phyloP scores from a whole-genome alignment of 2,329 filamentous ascomycete genomes.

The Teratosphaeria zuluensis region DNA sequence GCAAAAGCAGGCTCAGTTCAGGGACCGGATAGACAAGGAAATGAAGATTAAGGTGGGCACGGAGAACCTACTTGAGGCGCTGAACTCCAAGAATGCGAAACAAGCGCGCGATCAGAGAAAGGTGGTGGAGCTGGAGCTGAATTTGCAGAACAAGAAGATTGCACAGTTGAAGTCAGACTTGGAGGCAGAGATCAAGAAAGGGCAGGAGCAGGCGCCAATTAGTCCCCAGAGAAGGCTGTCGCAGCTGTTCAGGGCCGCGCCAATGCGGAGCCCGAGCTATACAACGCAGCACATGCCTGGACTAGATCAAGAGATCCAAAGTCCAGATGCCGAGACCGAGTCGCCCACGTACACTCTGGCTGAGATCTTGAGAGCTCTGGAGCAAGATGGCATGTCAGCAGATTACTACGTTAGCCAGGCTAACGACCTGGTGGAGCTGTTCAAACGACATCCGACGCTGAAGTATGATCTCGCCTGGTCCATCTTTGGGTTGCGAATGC shows the following conservation, averaged over 20 bases:
- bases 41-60: slow-evolving; percentile 97
- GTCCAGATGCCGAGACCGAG: slow-evolving; percentile 40
- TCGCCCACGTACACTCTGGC: slow-evolving; percentile 86
- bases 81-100: slow-evolving; percentile 91
- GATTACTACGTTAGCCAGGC: slow-evolving; percentile 93
- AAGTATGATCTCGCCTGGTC: slow-evolving; percentile 98
- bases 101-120: slow-evolving; percentile 64
- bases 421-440: slow-evolving; percentile 90
- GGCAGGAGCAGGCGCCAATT: slow-evolving; percentile 43
- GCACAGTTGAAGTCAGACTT: slow-evolving; percentile 50
- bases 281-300: slow-evolving; percentile 10
- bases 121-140: slow-evolving; percentile 70
- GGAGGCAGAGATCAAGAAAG: slow-evolving; percentile 50
- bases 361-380: slow-evolving; percentile 82
- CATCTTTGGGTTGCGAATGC: slow-evolving; percentile 85
- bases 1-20: slow-evolving; percentile 63
- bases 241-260: slow-evolving; percentile 47
- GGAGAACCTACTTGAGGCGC: slow-evolving; percentile 91
- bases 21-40: slow-evolving; percentile 84
- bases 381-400: slow-evolving; percentile 74
- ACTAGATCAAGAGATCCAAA: slow-evolving; percentile 10
- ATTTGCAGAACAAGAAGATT: slow-evolving; percentile 68
- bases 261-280: slow-evolving; percentile 43
- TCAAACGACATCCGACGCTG: slow-evolving; percentile 81
- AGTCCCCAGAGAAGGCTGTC: slow-evolving; percentile 41